Conservation (phyloP, 495 filamentous ascomycete species). For the Xylaria bambusicola region DNA sequence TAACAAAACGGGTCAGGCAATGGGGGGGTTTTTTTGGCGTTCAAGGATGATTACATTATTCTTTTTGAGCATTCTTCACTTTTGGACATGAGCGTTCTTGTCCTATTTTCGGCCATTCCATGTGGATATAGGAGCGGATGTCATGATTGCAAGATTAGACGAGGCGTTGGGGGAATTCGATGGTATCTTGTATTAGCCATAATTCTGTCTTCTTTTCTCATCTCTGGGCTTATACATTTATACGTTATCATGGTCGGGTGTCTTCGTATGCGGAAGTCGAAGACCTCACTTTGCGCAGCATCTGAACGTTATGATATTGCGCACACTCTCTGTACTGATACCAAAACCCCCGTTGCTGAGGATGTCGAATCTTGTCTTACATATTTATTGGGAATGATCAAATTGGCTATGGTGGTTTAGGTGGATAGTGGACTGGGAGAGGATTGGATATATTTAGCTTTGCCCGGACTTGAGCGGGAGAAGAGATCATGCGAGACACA, state of each 20-base stretch:
- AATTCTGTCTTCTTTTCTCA: neutral
- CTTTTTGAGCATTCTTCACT: constrained; percentile 5
- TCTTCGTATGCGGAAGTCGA: neutral
- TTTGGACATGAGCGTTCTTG: neutral
- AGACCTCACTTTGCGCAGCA: neutral
- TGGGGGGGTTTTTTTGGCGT: constrained; percentile 6
- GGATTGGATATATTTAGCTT: constrained; percentile 1
- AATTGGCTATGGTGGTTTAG: neutral
- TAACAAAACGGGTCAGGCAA: neutral
- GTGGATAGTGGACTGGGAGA: neutral
- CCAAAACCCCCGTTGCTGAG: constrained; percentile 7
- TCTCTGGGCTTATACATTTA: neutral
- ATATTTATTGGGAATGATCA: neutral
- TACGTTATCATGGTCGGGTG: neutral
- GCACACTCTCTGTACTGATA: constrained; percentile 3
- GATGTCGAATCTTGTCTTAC: constrained; percentile 21
- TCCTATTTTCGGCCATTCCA: neutral
- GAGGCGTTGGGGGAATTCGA: constrained; percentile 11
- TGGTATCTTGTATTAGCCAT: constrained; percentile 1
- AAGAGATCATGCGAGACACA: neutral
- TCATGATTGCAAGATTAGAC: constrained; percentile 15
- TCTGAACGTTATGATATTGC: neutral
- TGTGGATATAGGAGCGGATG: neutral
- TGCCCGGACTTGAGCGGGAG: neutral
- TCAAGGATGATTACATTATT: neutral